A percentile compares a stretch with the other conserved stretches of the same genome.
These are phyloP conservation scores for Catunica adiposa DNA, from an alignment of 2,329 filamentous ascomycete genomes.

Conservation along the genomic window DNA sequence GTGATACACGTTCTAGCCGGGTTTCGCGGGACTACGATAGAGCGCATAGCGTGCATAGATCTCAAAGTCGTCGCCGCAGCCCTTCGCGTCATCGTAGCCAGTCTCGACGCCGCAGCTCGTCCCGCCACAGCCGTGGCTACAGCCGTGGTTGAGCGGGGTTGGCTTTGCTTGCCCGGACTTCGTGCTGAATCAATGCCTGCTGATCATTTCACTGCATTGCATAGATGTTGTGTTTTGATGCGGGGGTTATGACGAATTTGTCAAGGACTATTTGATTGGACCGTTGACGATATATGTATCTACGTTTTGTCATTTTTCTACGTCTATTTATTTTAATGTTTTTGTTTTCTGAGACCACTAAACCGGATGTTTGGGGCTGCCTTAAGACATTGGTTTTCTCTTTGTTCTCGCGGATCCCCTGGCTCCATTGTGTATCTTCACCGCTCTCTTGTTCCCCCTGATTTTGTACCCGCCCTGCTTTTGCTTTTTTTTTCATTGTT, in stretches of 20 bases:
- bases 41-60: slow-evolving; percentile 8
- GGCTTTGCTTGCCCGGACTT: no score
- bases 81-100: not conserved
- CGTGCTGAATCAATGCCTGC: no score
- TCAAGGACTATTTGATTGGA: not conserved
- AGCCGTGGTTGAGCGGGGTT: not conserved
- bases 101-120: not conserved
- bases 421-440: not conserved
- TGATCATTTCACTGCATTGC: no score
- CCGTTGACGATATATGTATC: not conserved
- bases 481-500: not conserved
- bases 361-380: no score
- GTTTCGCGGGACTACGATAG: slow-evolving; percentile 11
- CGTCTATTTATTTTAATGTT: not conserved
- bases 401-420: not conserved
- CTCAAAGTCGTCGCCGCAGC: slow-evolving; percentile 8
- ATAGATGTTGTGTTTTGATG: not conserved
- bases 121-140: slow-evolving; percentile 5
- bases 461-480: not conserved
- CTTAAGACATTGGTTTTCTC: no score
- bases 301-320: not conserved
- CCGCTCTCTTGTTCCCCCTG: not conserved
- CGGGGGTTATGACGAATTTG: not conserved
- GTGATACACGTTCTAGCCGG: slow-evolving; percentile 20
- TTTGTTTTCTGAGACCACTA: not conserved